Evolutionary conservation across 2,329 filamentous ascomycete genomes (phyloP).

Genomic region (Moelleriella libera): DNA sequence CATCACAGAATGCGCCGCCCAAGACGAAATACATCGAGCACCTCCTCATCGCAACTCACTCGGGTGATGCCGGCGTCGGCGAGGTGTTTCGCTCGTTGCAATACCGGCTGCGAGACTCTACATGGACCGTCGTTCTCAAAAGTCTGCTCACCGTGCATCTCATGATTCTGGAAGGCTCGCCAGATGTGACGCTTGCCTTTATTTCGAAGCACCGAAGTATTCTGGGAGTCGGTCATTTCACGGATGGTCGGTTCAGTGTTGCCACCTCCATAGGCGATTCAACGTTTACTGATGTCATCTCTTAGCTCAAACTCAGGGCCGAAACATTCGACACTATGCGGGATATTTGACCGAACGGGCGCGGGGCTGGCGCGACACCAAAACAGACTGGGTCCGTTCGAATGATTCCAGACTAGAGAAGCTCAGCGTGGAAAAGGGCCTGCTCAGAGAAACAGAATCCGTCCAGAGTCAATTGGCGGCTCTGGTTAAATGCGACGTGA

Average conservation of each 20-base stretch:
- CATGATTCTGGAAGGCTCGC: conserved; percentile 92
- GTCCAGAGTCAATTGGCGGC: conserved; percentile 81
- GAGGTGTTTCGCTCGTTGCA: conserved; percentile 92
- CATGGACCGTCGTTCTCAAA: conserved; percentile 99
- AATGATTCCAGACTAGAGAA: conserved; percentile 75
- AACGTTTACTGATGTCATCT: neutral
- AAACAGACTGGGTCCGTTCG: conserved; percentile 76
- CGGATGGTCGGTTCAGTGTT: conserved; percentile 54
- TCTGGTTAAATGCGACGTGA: conserved; percentile 77
- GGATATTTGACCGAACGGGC: conserved; percentile 76
- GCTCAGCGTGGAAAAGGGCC: conserved; percentile 77
- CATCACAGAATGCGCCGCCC: conserved; percentile 69
- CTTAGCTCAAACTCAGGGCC: conserved; percentile 80
- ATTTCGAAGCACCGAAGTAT: conserved; percentile 70
- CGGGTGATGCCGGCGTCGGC: conserved; percentile 84
- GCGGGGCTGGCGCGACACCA: conserved; percentile 68
- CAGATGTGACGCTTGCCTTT: conserved; percentile 75
- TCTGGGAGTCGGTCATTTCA: conserved; percentile 80
- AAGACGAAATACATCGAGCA: conserved; percentile 99
- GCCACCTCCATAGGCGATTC: neutral
- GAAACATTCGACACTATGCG: conserved; percentile 85
- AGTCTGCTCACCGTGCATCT: conserved; percentile 87
- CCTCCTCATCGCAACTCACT: conserved; percentile 87
- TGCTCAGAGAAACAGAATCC: conserved; percentile 79
- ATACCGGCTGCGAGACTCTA: conserved; percentile 79